Evolutionary conservation across 208 protist species (phyloP).

Genomic region (Angomonas ambiguus): DNA sequence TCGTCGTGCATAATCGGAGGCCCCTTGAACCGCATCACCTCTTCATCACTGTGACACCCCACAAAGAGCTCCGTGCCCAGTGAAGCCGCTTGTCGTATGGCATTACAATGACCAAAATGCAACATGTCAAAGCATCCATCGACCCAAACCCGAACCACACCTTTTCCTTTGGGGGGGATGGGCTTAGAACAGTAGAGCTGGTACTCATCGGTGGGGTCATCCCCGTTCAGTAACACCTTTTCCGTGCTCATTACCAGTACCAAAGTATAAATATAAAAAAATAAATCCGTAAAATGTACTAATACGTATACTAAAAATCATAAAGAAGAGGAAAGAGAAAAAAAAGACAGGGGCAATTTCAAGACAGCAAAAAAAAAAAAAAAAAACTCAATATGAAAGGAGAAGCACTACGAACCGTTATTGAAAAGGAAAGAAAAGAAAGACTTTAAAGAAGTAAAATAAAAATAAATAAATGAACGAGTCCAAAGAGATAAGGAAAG

Average conservation of each 20-base stretch:
- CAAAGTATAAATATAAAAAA: neutral
- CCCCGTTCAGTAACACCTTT: constrained; percentile 66
- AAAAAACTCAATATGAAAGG: neutral
- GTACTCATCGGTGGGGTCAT: constrained; percentile 59
- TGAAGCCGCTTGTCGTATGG: constrained; percentile 75
- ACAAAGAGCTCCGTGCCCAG: constrained; percentile 95
- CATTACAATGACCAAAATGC: constrained; percentile 89
- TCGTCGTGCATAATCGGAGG: constrained; percentile 96
- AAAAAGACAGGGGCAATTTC: neutral
- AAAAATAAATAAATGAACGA: constrained; percentile 7
- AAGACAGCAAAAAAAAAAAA: constrained; percentile 14
- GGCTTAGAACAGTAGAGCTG: constrained; percentile 36
- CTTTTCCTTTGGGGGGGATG: constrained; percentile 61
- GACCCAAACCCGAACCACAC: constrained; percentile 78
- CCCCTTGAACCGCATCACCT: constrained; percentile 95
- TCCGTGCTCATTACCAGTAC: constrained; percentile 5
- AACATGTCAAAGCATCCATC: constrained; percentile 92
- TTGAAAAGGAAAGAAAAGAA: neutral
- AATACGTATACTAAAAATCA: neutral
- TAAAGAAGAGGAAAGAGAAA: constrained; percentile 5
- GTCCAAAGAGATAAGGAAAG: neutral
- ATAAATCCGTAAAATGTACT: neutral
- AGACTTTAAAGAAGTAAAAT: constrained; percentile 1
- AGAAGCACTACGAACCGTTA: neutral
- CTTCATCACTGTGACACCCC: constrained; percentile 95